Evolutionary conservation across 495 filamentous ascomycete genomes (phyloP), one percentile per base, ranked within the genome.

Genomic region (Parmelia sp.): DNA sequence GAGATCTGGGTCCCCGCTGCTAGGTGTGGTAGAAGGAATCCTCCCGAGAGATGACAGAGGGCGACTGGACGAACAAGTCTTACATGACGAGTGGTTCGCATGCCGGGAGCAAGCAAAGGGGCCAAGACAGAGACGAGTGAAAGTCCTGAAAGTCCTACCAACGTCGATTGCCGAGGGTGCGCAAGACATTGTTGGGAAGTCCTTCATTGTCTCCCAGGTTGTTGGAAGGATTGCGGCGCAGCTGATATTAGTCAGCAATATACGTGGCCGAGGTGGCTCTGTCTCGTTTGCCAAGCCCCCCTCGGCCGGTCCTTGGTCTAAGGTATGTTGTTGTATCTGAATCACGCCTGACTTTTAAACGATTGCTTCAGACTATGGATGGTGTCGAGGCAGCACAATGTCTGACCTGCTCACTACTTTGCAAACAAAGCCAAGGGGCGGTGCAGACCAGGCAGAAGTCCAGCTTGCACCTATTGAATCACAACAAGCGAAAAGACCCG

Each of bases 371-470:
- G 4, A 4, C 35, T 36, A 47, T 55, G 55, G 39, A 60, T 45
- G 10, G 3, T 27, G 8, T 31, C 15, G 7, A 63, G 33, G 7
- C 66, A 39, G 58, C 40, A 74, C 63, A 10, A 84, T 84, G 83
- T 79, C 82, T 49, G 77, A 74, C 36, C 65, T 84, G 21, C 72
- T 84, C 64, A 80, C 73, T 14, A 78, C 78, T 9, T 75, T 83
- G 61, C 79, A 78, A 70, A 79, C 74, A 55, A 62, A 39, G 10
- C 47, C n/a, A 8, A 65, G 8, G 29, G 31, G 14, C 14, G 44
- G 47, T 9, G 5, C 19, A 21, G 17, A 51, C 11, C 51, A 35
- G 15, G 27, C 36, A 15, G 53, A 56, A 29, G 53, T 49, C 10
- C 40, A 37, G 17, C 59, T 63, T 33, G 40, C 63, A 17, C 60